Evolutionary conservation across 352 stramenopile species (phyloP).

Genomic region (Halophytophthora batemanensis): DNA sequence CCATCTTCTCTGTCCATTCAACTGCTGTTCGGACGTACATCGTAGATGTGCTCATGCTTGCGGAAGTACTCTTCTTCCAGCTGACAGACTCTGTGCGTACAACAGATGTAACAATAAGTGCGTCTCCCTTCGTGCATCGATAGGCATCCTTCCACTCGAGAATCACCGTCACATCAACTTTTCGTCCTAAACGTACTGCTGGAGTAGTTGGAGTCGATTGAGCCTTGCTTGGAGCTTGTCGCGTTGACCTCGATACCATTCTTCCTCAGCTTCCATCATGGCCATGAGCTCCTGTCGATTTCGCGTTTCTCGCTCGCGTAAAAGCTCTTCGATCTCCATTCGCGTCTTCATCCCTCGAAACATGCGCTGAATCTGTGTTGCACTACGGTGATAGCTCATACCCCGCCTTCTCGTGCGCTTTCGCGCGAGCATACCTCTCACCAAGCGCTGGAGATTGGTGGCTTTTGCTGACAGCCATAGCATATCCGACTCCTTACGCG

Average conservation of each 20-base stretch:
- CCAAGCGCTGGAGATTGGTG: constrained; percentile 50
- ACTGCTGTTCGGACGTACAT: constrained; percentile 35
- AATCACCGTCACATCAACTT: too few species aligned
- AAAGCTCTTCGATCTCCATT: constrained; percentile 26
- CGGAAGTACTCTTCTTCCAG: constrained; percentile 66
- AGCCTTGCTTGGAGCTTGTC: constrained; percentile 55
- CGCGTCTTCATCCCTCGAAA: constrained; percentile 62
- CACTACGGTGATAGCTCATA: constrained; percentile 14
- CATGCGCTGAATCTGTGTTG: constrained; percentile 61
- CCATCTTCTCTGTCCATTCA: background rate
- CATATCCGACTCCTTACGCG: constrained; percentile 45
- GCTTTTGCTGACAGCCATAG: constrained; percentile 45
- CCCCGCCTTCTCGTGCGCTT: constrained; percentile 30
- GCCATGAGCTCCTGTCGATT: constrained; percentile 71
- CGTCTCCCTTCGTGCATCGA: background rate
- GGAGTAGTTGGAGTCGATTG: constrained; percentile 46
- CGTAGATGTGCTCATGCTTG: constrained; percentile 54
- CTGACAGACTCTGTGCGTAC: constrained; percentile 40
- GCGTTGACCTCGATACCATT: constrained; percentile 58
- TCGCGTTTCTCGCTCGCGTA: constrained; percentile 55
- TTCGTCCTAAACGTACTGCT: constrained; percentile 53
- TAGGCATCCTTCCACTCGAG: background rate
- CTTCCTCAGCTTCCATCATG: constrained; percentile 64
- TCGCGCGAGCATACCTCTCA: constrained; percentile 43
- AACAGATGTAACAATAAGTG: background rate